Conservation (phyloP, 2,329 filamentous ascomycete genomes). For the Fusarium secorum region DNA sequence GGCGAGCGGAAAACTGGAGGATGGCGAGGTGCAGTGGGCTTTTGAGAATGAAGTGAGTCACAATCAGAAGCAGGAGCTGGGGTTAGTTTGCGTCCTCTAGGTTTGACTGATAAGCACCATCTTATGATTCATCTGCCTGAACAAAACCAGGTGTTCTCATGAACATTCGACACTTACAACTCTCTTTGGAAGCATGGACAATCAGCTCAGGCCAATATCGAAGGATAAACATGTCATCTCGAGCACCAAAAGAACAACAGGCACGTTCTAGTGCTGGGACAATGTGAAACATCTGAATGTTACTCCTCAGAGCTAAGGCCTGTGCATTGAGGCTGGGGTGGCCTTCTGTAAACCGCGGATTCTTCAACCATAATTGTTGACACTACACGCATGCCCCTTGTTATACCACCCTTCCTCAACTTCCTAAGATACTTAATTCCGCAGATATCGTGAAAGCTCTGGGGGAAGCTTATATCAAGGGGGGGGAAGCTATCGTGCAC, state of each 20-base stretch:
- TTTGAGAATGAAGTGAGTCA: not conserved
- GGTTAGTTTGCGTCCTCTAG: not conserved
- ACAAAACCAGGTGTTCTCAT: not conserved
- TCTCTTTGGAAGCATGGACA: not conserved
- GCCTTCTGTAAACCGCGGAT: not conserved
- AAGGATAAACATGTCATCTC: not conserved
- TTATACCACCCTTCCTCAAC: not conserved
- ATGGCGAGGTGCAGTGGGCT: not conserved
- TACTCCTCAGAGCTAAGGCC: not conserved
- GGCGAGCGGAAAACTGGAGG: not conserved
- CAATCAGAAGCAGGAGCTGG: not conserved
- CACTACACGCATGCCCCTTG: not conserved
- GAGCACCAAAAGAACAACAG: not conserved
- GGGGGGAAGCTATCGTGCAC: not conserved
- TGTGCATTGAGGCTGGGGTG: not conserved
- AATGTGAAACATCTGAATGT: not conserved
- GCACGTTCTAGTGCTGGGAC: not conserved
- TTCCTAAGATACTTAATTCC: too few relatives aligned
- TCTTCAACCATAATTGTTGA: not conserved
- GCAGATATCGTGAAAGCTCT: not conserved
- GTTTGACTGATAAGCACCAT: not conserved
- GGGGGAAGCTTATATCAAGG: not conserved
- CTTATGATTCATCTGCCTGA: not conserved
- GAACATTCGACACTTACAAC: not conserved
- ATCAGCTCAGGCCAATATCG: not conserved